These are phyloP conservation scores for Mediolabrus comicus DNA, from an alignment of 108 stramenopile species.

Conservation along the genomic window DNA sequence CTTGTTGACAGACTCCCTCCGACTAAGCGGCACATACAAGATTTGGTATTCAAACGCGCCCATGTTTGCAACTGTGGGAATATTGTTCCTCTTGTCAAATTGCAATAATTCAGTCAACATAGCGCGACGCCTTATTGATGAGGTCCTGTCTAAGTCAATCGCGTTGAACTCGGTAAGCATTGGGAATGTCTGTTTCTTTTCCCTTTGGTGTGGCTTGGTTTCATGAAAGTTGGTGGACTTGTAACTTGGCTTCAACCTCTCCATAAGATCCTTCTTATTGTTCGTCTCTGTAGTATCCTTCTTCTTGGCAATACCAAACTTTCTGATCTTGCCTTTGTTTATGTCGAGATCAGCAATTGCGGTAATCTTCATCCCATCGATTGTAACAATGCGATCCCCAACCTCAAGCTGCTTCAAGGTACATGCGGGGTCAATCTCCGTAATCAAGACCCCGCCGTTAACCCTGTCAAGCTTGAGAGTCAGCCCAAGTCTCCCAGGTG, in stretches of 20 bases:
- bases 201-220: not conserved
- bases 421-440: not conserved
- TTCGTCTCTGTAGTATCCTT: not conserved
- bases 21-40: not conserved
- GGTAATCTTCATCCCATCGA: conserved; percentile 1
- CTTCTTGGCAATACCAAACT: conserved; percentile 13
- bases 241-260: not conserved
- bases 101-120: conserved; percentile 7
- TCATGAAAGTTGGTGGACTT: not conserved
- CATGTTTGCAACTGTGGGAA: not conserved
- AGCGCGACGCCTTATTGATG: not conserved
- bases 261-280: conserved; percentile 4
- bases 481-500: conserved; percentile 10
- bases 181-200: conserved; percentile 8
- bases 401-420: conserved; percentile 10
- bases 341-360: not conserved
- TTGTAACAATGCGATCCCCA: conserved; percentile 14
- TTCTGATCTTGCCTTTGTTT: conserved; percentile 2
- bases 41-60: not conserved
- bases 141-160: not conserved
- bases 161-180: not conserved
- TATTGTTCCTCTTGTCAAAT: conserved; percentile 11
- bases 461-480: not conserved
- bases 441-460: conserved; percentile 2
- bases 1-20: conserved; percentile 5